Percentiles rank a stretch among this genome's conserved stretches.
phyloP scores from a whole-genome alignment of 805 yeast genomes.

The Myxozyma neglecta region DNA sequence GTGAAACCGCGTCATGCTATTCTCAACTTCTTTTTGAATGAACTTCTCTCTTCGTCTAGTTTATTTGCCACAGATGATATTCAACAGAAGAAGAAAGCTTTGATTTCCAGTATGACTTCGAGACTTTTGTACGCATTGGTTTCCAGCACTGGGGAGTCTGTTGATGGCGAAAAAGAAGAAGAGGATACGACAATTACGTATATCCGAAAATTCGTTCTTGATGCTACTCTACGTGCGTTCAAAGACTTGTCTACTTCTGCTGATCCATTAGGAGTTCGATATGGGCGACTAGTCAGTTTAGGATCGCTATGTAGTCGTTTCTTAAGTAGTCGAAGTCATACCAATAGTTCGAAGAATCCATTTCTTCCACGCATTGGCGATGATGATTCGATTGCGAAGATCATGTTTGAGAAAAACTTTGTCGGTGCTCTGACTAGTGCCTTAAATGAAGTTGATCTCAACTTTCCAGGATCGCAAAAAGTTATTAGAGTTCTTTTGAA shows the following conservation, averaged over 20 bases:
- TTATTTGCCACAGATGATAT: slow-evolving; percentile 39
- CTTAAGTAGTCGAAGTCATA: slow-evolving; percentile 36
- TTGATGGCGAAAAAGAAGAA: slow-evolving; percentile 37
- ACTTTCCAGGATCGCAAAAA: slow-evolving; percentile 64
- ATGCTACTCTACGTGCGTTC: slow-evolving; percentile 61
- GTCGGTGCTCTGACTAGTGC: slow-evolving; percentile 53
- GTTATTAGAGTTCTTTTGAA: slow-evolving; percentile 56
- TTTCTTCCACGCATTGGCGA: slow-evolving; percentile 44
- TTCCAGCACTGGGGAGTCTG: slow-evolving; percentile 53
- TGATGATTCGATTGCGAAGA: slow-evolving; percentile 60
- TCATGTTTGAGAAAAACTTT: slow-evolving; percentile 64
- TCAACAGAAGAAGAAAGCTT: slow-evolving; percentile 45
- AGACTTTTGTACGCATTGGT: slow-evolving; percentile 62
- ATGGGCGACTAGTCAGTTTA: slow-evolving; percentile 56
- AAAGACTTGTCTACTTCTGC: slow-evolving; percentile 50
- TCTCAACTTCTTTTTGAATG: slow-evolving; percentile 73
- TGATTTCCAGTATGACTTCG: slow-evolving; percentile 62
- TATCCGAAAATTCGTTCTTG: slow-evolving; percentile 72
- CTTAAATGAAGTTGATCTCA: slow-evolving; percentile 67
- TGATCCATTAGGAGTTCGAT: slow-evolving; percentile 47
- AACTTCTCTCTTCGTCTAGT: slow-evolving; percentile 58
- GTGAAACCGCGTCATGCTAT: slow-evolving; percentile 73
- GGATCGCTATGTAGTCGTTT: slow-evolving; percentile 48
- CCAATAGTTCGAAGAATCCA: slow-evolving; percentile 2
- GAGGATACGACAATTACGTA: slow-evolving; percentile 70